Evolutionary conservation across 176 grass and related monocot species (phyloP), one percentile per base, ranked within the genome.

Genomic region (Avena insularis): DNA sequence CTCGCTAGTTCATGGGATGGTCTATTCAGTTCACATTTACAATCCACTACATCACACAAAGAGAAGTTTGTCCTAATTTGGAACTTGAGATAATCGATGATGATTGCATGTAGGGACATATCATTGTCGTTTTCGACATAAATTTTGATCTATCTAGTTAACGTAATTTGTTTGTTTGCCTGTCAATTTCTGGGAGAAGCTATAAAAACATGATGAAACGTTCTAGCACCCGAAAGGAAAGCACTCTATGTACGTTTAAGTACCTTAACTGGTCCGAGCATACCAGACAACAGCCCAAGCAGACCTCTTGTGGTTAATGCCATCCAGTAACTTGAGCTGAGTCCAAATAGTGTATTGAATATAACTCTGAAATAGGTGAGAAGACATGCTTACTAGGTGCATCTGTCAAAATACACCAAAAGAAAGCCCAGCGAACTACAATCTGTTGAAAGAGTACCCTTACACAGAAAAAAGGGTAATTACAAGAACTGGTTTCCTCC

Each of bases 261-360:
- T 91, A 87, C 92, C 89, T 91, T 94, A 67, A 94, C 85, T 75
- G 92, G 87, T 16, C 92, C 90, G 9, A 87, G 82, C 56, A 90
- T 60, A 53, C 90, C 92, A 79, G 82, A 91, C 47, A 91, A 48
- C 17, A 87, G 16, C 47, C 92, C 92, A 68, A 94, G 92, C 45
- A 94, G 10, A 8, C 82, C 79, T 79, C 90, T 78, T 79, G 92
- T 91, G 47, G 60, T 63, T 75, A 94, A 75, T 67, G 92, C 87
- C 90, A 94, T 91, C 92, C 90, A 94, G 84, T 94, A 94, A 89
- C 74, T 91, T 73, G 79, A 54, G 79, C 92, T 91, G 57, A 94
- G 73, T 62, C 92, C 92, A 91, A 94, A 94, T 2, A 94, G 72
- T 55, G 80, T 70, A 53, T 94, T 94, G 84, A 94, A 91, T 64